Percentiles rank a stretch among this genome's conserved stretches.
These are phyloP conservation scores for Stellera chamaejasme DNA, from an alignment of 345 rosid species.

Conservation along the genomic window DNA sequence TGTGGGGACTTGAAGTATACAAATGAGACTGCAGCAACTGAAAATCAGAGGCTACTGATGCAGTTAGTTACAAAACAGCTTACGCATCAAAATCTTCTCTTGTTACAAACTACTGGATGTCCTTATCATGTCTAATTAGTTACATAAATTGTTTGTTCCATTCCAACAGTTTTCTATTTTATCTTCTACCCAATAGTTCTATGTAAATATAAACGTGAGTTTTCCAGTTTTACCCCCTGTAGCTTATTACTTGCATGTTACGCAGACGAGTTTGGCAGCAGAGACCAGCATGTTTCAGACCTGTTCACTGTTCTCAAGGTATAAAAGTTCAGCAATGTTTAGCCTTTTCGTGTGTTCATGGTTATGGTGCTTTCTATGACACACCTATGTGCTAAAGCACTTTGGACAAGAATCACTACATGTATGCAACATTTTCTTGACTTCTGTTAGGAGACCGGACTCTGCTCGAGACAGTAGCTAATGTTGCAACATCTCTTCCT, in stretches of 20 bases:
- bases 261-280: conserved; percentile 86
- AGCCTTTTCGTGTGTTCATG: neutral
- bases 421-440: neutral
- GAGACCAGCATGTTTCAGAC: conserved; percentile 87
- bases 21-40: conserved; percentile 27
- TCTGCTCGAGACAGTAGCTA: conserved; percentile 61
- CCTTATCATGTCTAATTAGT: neutral
- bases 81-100: neutral
- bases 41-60: conserved; percentile 44
- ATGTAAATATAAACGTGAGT: neutral
- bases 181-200: too few species aligned
- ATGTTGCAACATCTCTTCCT: conserved; percentile 89
- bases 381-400: neutral
- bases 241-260: conserved; percentile 11
- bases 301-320: conserved; percentile 58
- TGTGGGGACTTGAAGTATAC: conserved; percentile 34
- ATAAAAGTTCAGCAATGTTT: conserved; percentile 9
- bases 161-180: neutral
- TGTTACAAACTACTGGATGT: neutral
- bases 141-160: neutral
- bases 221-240: neutral
- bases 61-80: conserved; percentile 38
- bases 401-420: neutral
- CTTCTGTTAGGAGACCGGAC: conserved; percentile 53
- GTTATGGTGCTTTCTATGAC: neutral